Evolutionary conservation across 1,284 basidiomycete genomes (phyloP), one percentile per base, ranked within the genome.

Genomic region (Ganoderma lingzhi): DNA sequence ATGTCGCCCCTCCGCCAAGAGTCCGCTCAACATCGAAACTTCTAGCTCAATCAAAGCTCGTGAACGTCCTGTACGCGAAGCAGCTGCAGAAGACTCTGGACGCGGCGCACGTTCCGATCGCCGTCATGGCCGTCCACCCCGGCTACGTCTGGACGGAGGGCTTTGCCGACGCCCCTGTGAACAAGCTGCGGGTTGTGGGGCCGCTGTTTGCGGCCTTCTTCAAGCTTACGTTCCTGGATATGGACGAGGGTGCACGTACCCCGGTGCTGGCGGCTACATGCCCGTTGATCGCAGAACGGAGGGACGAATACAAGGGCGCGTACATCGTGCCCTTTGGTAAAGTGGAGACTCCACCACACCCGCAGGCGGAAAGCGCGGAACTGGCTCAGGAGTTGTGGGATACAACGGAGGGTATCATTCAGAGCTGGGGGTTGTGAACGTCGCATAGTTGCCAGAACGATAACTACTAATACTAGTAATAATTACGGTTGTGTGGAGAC

Each of bases 71-170:
- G 23, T 78, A 74, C 63, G 72, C 76, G 2, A 73, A 72, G 30
- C 73, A 78, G 63, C 71, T 80, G 4, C 79, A 80, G 65, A 67
- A 74, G 19, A 70, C 72, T 6, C 65, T 79, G n/a, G 72, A 78
- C 41, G 73, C 59, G 4, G 70, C 76, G 51, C 73, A 74, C 10
- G 73, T 76, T 0, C 70, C 76, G 2, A 80, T 83, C 68, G 78
- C 77, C 1, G 76, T 75, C 41, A 68, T 82, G 5, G 66, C 81
- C 8, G 12, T 80, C 53, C 64, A 83, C 70, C 84, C 83, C 0
- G 82, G 84, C 0, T 64, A 73, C 10, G 83, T 87, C 48, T 51
- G 48, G 48, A 51, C 48, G 6, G 48, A 51, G 48, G 48, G n/a
- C 23, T 51, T 51, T 12, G 48, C 48, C n/a, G n/a, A 28, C 8